phyloP scores from a whole-genome alignment of 2,329 filamentous ascomycete species.

The Diaporthe nobilis region DNA sequence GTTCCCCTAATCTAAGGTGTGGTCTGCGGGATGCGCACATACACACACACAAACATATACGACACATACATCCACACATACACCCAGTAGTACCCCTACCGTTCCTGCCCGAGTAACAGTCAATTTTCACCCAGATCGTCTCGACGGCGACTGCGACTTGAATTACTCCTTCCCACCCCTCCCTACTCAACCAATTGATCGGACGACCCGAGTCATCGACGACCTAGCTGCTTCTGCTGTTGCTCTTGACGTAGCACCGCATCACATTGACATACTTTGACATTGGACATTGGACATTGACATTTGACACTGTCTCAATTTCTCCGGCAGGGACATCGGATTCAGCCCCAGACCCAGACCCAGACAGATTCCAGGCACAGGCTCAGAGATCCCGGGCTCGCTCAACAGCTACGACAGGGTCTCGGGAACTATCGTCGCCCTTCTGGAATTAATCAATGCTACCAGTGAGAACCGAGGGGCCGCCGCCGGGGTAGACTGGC shows the following conservation, averaged over 20 bases:
- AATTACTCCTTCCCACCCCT: not conserved
- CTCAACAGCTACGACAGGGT: slow-evolving; percentile 25
- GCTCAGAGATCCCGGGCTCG: slow-evolving; percentile 9
- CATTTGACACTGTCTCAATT: slow-evolving; percentile 31
- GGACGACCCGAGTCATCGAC: slow-evolving; percentile 26
- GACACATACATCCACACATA: not conserved
- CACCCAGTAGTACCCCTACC: slow-evolving; percentile 25
- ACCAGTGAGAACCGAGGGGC: not conserved
- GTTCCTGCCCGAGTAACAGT: slow-evolving; percentile 8
- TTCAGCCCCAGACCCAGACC: not conserved
- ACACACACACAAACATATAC: not conserved
- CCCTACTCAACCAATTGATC: slow-evolving; percentile 25
- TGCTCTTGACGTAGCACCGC: slow-evolving; percentile 25
- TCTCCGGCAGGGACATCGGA: slow-evolving; percentile 23
- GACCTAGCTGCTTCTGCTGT: not conserved
- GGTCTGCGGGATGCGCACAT: slow-evolving; percentile 17
- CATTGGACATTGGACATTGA: not conserved
- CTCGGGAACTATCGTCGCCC: slow-evolving; percentile 25
- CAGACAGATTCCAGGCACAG: slow-evolving; percentile 15
- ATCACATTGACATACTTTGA: slow-evolving; percentile 14
- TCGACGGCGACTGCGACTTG: slow-evolving; percentile 20
- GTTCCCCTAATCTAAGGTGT: slow-evolving; percentile 25
- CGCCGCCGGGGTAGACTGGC: slow-evolving; percentile 30
- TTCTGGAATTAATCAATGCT: slow-evolving; percentile 32
- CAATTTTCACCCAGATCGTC: slow-evolving; percentile 6